Evolutionary conservation across 2,329 filamentous ascomycete species (phyloP), one percentile per base, ranked within the genome.

Genomic region (Balansia obtecta): DNA sequence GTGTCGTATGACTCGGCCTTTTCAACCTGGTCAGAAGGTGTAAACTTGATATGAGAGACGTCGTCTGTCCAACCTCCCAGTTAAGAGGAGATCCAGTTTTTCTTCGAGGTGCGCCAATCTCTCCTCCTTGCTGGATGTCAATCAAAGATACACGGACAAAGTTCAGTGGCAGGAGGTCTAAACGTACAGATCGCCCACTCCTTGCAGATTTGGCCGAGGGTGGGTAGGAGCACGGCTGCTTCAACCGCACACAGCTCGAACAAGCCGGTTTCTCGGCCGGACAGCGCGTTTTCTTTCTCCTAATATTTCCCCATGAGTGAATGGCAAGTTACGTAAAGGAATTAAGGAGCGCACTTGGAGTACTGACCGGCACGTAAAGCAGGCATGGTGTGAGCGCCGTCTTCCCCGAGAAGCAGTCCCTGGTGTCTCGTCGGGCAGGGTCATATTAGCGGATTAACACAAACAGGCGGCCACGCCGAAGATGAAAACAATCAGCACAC

Each of bases 191-290:
- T 59, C 65, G 69, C 22, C 68, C 70, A 53, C 63, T 65, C 37
- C 66, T 66, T 5, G 67, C 58, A 11, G 67, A 64, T 47, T 65
- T 67, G 50, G 62, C 57, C 13, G 63, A 62, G 3, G 63, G 59
- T 15, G 71, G 62, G 57, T 75, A 75, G 11, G 70, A 67, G 56
- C 73, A 75, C 40, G 67, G 56, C 58, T 76, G 73, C 46, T 68
- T 69, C 9, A 76, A 63, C 15, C 73, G 69, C 11, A 69, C 63
- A 56, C 73, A 76, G 56, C 71, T 74, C 10, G 73, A 76, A 52
- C 73, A 76, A 1, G 69, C 65, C 5, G 73, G 73, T 56, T 70
- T 73, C 58, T 76, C 73, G 7, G 71, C 73, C 0, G 73, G 73
- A 56, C 73, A 76, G 34, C 73, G 68, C 2, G 69, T 74, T 57